Percentiles rank a stretch among this genome's conserved stretches.
phyloP scores from a whole-genome alignment of 2,329 filamentous ascomycete species.

The Hortaea werneckii region DNA sequence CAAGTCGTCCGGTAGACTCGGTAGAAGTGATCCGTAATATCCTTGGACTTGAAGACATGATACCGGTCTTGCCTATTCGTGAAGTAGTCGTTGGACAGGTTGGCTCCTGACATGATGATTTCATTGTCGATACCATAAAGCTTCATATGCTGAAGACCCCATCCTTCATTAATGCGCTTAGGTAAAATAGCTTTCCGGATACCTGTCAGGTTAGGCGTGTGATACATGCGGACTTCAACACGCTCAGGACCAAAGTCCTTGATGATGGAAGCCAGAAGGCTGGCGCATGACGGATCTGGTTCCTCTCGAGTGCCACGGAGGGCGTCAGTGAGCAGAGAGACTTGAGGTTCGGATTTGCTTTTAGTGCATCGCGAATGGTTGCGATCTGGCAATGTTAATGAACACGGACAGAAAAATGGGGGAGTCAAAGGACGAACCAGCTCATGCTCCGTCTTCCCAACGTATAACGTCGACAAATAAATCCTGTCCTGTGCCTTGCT shows the following conservation, averaged over 20 bases:
- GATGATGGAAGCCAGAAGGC: conserved; percentile 74
- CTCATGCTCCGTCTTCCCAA: conserved; percentile 86
- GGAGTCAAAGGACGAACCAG: conserved; percentile 41
- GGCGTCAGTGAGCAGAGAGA: conserved; percentile 86
- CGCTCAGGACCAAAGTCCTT: conserved; percentile 71
- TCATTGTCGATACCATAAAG: conserved; percentile 92
- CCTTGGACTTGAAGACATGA: conserved; percentile 72
- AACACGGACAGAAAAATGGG: not conserved
- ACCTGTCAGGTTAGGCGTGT: conserved; percentile 90
- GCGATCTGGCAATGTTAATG: conserved; percentile 46
- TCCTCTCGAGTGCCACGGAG: conserved; percentile 85
- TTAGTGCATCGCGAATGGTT: conserved; percentile 65
- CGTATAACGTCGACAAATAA: conserved; percentile 93
- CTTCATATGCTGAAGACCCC: conserved; percentile 99
- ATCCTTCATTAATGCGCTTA: conserved; percentile 89
- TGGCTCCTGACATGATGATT: conserved; percentile 90
- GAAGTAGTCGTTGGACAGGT: conserved; percentile 88
- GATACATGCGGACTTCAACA: conserved; percentile 93
- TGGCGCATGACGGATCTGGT: conserved; percentile 76
- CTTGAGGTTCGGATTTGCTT: conserved; percentile 63
- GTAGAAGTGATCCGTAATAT: conserved; percentile 74
- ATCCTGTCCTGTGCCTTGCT: conserved; percentile 65
- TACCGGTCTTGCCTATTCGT: conserved; percentile 93
- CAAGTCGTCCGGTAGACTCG: conserved; percentile 67
- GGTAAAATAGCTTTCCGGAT: conserved; percentile 75